Base-by-base conservation (phyloP, 768 basidiomycete species). In the Podaxis carcinomalis region DNA sequence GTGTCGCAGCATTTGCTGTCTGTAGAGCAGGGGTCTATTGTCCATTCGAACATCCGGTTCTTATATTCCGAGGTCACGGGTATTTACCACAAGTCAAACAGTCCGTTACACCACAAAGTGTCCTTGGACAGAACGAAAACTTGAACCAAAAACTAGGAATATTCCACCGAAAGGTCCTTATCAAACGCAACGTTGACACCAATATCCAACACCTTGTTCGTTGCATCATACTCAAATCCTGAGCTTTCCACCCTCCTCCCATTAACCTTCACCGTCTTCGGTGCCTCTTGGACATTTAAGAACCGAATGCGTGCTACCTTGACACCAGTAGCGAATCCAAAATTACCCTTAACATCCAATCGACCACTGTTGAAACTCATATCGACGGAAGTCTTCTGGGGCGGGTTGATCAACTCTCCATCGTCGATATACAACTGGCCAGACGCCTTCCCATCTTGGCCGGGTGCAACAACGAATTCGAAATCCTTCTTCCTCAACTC, bases 41-140 rank as follows among this genome's bases (percentile, higher is more conserved):
- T 49, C 25, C 47, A 44, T 16, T 25, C 19, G 1, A 27, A 3
- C 9, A 49, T 7, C 19, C 7, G 32, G 32, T 32, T 32, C 1
- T 32, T 32, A 1, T 9, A 6, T 32, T 9, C 32, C 32, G 2
- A 9, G 32, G 32, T 9, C 32, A 32, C 27, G 70, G 81, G 56
- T 84, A 68, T 75, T 85, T 16, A 81, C 82, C 82, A 83, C 86
- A 40, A 86, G 85, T 85, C 86, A 88, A 13, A 88, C 87, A 86
- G 72, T 11, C 84, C 83, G 5, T 1, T 77, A 74, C 37, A 83
- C 76, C 69, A 87, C 89, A 54, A 90, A 72, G 79, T 80, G 89
- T 11, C 70, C 57, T 85, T 85, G 32, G 7, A 32, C 7, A 9
- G 32, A 9, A 32, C 7, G 1, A 3, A 73, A 66, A 5, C 69